Evolutionary conservation across 73 alveolate genomes (phyloP), one percentile per base, ranked within the genome.

Genomic region (Stentor coeruleus): DNA sequence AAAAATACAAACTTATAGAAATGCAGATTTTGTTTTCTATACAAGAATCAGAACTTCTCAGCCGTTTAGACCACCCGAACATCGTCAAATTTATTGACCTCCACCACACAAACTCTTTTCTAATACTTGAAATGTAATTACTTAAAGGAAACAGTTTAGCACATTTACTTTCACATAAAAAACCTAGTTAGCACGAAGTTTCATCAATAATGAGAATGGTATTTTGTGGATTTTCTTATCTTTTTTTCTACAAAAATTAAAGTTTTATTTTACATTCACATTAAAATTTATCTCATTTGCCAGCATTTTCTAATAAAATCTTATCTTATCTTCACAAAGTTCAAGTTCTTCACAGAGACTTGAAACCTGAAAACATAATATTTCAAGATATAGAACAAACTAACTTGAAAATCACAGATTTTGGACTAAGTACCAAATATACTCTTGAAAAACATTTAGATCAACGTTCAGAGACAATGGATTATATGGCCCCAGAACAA

Each of bases 71-170:
- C 30, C 88, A 82, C 3, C 59, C 38, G 6, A 82, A 72, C 37
- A 82, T 82, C 39, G 88, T 82, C 15, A n/a, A 35, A 35, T 60
- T 37, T 75, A 59, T 66, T 37, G 82, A 42, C 20, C 35, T 82
- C 4, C 49, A n/a, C 26, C 3, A 57, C 77, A 28, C 14, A 28
- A 82, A 81, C 3, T 11, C 37, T 39, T 15, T 33, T 31, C 11
- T 87, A 3, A 77, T 87, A 35, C 80, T 87, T 41, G 90, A 87
- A 59, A 92, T 92, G 98, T 91, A 92, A 84, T 73, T 90, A 31
- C 74, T 90, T 3, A 89, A 87, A 76, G 93, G 95, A 0, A 94
- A 96, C 3, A 59, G 85, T 30, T 83, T 92, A 39, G 90, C 59
- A 74, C 77, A 92, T 40, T 60, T 86, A 35, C 26, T 87, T 3